Evolutionary conservation across 2,329 filamentous ascomycete species (phyloP).

Genomic region (Talaromyces sp.): DNA sequence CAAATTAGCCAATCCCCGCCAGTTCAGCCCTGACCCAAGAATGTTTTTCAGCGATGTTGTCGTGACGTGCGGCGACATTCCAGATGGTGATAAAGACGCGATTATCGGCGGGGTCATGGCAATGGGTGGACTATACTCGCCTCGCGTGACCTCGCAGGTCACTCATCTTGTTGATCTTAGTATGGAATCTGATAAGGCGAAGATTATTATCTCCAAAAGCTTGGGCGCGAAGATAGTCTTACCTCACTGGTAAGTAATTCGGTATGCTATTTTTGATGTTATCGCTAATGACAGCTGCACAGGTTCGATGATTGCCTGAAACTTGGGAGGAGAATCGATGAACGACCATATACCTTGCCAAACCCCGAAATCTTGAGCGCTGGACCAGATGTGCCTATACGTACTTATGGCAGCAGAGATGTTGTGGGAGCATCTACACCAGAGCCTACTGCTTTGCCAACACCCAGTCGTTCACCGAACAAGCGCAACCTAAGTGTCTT

Average conservation of each 20-base stretch:
- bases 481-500: conserved; percentile 68
- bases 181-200: conserved; percentile 65
- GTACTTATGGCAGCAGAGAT: conserved; percentile 56
- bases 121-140: conserved; percentile 77
- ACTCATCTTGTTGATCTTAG: conserved; percentile 87
- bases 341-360: conserved; percentile 79
- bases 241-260: conserved; percentile 70
- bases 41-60: conserved; percentile 85
- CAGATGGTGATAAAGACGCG: conserved; percentile 80
- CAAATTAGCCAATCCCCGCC: conserved; percentile 72
- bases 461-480: conserved; percentile 27
- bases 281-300: neutral
- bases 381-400: conserved; percentile 54
- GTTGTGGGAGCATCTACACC: conserved; percentile 65
- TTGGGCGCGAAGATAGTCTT: conserved; percentile 78
- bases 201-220: conserved; percentile 58
- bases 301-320: conserved; percentile 97
- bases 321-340: conserved; percentile 84
- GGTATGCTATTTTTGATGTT: neutral
- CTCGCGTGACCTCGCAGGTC: conserved; percentile 66
- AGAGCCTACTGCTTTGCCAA: conserved; percentile 41
- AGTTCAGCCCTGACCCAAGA: conserved; percentile 84
- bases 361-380: conserved; percentile 75
- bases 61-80: conserved; percentile 78
- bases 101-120: conserved; percentile 87